Percentiles rank a stretch among this genome's conserved stretches.
phyloP scores from a whole-genome alignment of 2,329 filamentous ascomycete genomes.

The Cladosporium cucumerinum region DNA sequence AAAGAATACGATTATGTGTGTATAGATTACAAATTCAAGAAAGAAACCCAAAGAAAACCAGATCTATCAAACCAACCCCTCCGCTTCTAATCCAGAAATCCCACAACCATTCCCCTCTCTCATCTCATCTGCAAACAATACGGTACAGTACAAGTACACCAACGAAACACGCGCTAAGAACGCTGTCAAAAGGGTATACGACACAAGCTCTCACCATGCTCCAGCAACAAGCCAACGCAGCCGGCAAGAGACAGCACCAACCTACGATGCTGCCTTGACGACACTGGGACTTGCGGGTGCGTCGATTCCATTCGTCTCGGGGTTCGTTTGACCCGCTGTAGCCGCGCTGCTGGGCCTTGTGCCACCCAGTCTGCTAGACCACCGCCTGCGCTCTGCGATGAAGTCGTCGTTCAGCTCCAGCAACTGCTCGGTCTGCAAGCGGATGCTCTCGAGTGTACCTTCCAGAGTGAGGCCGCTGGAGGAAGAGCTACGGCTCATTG shows the following conservation, averaged over 20 bases:
- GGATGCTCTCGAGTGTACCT: constrained; percentile 32
- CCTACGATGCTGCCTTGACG: background rate
- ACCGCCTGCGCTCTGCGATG: constrained; percentile 29
- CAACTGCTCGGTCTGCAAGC: constrained; percentile 34
- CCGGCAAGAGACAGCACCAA: background rate
- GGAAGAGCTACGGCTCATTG: background rate
- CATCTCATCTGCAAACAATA: background rate
- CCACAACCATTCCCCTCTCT: background rate
- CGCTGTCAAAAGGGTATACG: constrained; percentile 8
- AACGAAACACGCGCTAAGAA: background rate
- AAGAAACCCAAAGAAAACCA: background rate
- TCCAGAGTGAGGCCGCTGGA: constrained; percentile 27
- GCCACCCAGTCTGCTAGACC: constrained; percentile 21
- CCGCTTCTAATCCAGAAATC: background rate
- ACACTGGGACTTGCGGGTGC: background rate
- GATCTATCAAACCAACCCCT: background rate
- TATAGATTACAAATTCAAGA: background rate
- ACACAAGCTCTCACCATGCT: background rate
- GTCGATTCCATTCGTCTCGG: background rate
- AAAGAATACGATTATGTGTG: background rate
- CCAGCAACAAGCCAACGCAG: background rate
- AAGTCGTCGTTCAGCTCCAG: constrained; percentile 36
- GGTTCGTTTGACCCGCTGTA: background rate
- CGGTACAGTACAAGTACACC: constrained; percentile 2
- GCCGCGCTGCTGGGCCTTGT: background rate